These are phyloP conservation scores for Iris macrosiphon DNA, from an alignment of 106 monocot genomes.

Conservation along the genomic window DNA sequence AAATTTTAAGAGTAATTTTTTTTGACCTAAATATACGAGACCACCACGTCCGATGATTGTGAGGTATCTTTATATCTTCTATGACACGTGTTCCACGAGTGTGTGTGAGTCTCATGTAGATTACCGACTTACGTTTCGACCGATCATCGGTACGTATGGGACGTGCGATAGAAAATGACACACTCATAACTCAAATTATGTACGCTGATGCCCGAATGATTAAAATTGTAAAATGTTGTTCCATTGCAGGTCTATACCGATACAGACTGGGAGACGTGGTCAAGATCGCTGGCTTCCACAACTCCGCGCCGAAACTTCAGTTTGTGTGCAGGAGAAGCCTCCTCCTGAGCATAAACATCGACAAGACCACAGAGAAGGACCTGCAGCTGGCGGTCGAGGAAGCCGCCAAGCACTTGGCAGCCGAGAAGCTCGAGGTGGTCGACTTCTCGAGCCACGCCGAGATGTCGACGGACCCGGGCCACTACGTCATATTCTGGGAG, in stretches of 20 bases:
- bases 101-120: too few relatives aligned
- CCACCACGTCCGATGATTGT: too few relatives aligned
- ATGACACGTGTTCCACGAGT: too few relatives aligned
- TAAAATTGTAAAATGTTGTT: too few relatives aligned
- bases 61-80: too few relatives aligned
- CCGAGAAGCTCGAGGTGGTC: conserved; percentile 69
- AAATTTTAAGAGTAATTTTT: too few relatives aligned
- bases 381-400: conserved; percentile 61
- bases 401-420: conserved; percentile 44
- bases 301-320: conserved; percentile 65
- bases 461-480: conserved; percentile 23
- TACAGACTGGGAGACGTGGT: conserved; percentile 77
- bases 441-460: conserved; percentile 82
- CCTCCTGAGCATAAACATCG: conserved; percentile 74
- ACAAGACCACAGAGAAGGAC: conserved; percentile 95
- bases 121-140: too few relatives aligned
- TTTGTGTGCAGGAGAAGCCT: conserved; percentile 66
- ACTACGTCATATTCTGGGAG: conserved; percentile 5
- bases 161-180: too few relatives aligned
- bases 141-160: too few relatives aligned
- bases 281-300: conserved; percentile 61
- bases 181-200: too few relatives aligned
- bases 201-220: too few relatives aligned
- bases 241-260: conserved; percentile 77
- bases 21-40: too few relatives aligned